phyloP scores from a whole-genome alignment of 257 asterid genomes.

The Echium plantagineum region DNA sequence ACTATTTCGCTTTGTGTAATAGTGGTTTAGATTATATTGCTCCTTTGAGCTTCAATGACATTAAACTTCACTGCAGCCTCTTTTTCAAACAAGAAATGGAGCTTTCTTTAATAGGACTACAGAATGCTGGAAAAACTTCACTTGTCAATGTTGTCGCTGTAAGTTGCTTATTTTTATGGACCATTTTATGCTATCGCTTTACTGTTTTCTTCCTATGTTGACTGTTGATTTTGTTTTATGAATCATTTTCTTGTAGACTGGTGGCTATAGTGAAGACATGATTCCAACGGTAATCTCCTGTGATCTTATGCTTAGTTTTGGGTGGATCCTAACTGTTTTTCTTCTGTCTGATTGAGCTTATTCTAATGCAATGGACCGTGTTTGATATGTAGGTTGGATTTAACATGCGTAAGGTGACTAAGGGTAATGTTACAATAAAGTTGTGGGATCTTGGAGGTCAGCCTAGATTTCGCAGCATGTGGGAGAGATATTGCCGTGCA shows the following conservation, averaged over 20 bases:
- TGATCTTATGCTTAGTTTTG: background rate
- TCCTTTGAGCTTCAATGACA: no score
- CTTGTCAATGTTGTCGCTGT: conserved; percentile 82
- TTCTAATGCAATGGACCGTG: conserved; percentile 6
- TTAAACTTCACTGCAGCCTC: conserved; percentile 31
- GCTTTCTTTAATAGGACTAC: conserved; percentile 77
- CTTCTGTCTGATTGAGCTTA: background rate
- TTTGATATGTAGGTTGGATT: conserved; percentile 55
- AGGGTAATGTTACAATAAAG: conserved; percentile 76
- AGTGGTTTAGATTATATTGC: background rate
- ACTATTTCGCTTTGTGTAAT: background rate
- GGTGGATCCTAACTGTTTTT: background rate
- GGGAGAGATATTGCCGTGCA: conserved; percentile 89
- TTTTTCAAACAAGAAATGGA: conserved; percentile 94
- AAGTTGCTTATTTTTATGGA: conserved; percentile 20
- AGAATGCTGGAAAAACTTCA: conserved; percentile 83
- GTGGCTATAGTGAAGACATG: conserved; percentile 88
- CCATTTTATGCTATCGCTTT: background rate
- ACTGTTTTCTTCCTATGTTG: background rate
- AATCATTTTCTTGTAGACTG: conserved; percentile 41
- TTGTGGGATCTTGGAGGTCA: conserved; percentile 95
- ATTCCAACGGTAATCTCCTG: conserved; percentile 52
- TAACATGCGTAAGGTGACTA: conserved; percentile 74
- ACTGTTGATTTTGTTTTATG: background rate
- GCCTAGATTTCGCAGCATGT: conserved; percentile 79